Evolutionary conservation across 2,329 filamentous ascomycete species (phyloP), one percentile per base, ranked within the genome.

Genomic region (Ophiobolus disseminans): DNA sequence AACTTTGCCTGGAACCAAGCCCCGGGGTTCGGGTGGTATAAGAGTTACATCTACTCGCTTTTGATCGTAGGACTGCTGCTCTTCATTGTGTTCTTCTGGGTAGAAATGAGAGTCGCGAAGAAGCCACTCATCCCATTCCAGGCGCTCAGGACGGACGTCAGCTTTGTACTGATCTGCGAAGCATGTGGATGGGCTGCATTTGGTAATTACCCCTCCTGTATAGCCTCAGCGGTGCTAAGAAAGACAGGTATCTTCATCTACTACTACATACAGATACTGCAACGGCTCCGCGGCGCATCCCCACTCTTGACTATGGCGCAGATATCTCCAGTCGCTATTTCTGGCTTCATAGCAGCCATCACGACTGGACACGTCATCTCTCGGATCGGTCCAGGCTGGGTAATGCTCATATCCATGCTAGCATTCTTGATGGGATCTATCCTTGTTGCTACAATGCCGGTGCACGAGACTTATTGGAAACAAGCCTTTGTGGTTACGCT

Each of bases 1-100:
- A 87, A 87, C 63, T 83, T 88, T 57, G 82, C 85, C 0, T 87
- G 84, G 83, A 88, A 86, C 49, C 84, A 88, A 62, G 85, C 82
- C 0, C 79, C 83, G 0, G 74, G 82, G 0, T 80, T 78, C 1
- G 83, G 84, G 1, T 88, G 86, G 86, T 57, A 71, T 1, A 74
- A 76, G 5, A 74, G 82, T 0, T 84, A 84, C 45, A 75, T 85
- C n/a, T 80, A 82, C 49, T 72, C 81, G 0, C 70, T 82, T 0
- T 73, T 89, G 0, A 79, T 87, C 28, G 50, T 86, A 2, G 85
- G 86, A 0, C 47, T 83, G 2, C 28, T 85, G 0, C 69, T 87
- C 2, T 68, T 86, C 2, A 71, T 67, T 0, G 59, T 76, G 1
- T 89, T 89, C 62, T 77, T 83, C 41, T 78, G 78, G 68, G 63